Evolutionary conservation across 1,139 yeast species (phyloP).

Genomic region (Geotrichum restrictum): DNA sequence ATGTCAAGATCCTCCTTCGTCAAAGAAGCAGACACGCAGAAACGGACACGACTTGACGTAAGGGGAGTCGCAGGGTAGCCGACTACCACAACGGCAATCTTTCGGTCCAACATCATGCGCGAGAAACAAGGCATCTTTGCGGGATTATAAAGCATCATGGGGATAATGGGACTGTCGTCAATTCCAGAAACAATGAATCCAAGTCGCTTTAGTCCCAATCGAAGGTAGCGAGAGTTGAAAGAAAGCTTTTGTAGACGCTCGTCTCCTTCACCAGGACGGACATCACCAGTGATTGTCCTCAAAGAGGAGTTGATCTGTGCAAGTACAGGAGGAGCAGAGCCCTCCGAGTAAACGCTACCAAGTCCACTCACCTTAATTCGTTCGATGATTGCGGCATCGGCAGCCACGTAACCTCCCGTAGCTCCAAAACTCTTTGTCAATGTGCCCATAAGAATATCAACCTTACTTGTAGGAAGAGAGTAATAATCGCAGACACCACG

Average conservation of each 20-base stretch:
- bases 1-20: constrained; percentile 91
- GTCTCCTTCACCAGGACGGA: constrained; percentile 88
- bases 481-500: constrained; percentile 94
- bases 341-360: constrained; percentile 74
- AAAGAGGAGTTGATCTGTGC: constrained; percentile 83
- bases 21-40: constrained; percentile 87
- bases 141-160: constrained; percentile 80
- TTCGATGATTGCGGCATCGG: constrained; percentile 62
- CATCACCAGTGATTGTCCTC: constrained; percentile 70
- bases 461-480: constrained; percentile 65
- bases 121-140: constrained; percentile 93
- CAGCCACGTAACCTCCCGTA: constrained; percentile 95
- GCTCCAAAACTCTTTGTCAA: constrained; percentile 97
- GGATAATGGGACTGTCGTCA: constrained; percentile 95
- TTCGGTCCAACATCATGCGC: constrained; percentile 69
- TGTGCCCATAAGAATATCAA: constrained; percentile 95
- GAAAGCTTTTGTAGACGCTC: constrained; percentile 91
- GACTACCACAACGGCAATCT: constrained; percentile 91
- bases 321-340: constrained; percentile 85
- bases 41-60: constrained; percentile 82
- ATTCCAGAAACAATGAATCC: constrained; percentile 94
- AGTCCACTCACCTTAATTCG: constrained; percentile 68
- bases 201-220: constrained; percentile 82
- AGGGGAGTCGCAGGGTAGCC: constrained; percentile 98
- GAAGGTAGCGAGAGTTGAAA: constrained; percentile 86